Evolutionary conservation across 1,284 basidiomycete genomes (phyloP), one percentile per base, ranked within the genome.

Genomic region (Cryptococcus sp.): DNA sequence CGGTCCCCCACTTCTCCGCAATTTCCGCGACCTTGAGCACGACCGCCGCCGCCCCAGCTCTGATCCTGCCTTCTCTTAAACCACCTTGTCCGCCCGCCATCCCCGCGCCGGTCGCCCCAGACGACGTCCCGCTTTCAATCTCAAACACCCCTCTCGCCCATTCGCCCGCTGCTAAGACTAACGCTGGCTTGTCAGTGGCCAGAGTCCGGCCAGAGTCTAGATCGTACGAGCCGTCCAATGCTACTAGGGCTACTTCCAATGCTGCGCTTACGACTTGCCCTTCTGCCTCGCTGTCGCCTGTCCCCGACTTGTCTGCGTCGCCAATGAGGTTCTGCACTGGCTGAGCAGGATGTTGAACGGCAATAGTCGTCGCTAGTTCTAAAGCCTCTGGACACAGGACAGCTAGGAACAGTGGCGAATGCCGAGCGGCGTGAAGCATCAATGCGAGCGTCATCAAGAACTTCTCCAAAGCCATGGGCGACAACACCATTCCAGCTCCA

Each of bases 141-240:
- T 92, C 74, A 38, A 94, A 89, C 3, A 93, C 81, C 41, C 81
- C 81, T 7, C 82, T 82, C 0, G 89, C 90, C 92, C 92, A 96
- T 70, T 93, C 90, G 10, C 87, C 86, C 0, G 84, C 78, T 0
- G 87, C 87, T 19, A 90, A 75, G n/a, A 95, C 71, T 20, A 93
- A 77, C 22, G 83, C 78, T 0, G 87, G 84, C 67, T 90, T 85
- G 52, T 92, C 89, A 40, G 89, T 80, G n/a, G 88, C 84, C 35
- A 97, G 77, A 1, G 85, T 83, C 39, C 84, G 82, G 0, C 93
- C 93, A 3, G 81, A 84, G 64, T 97, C 93, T 7, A 89, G 73
- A 42, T 90, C 87, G 23, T 88, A 69, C 47, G 85, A 86, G 0
- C 85, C 86, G 69, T 94, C 89, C 11, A 97, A 80, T 15, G 89